These are phyloP conservation scores for Pythium phragmitis DNA, from an alignment of 352 stramenopile species.

Conservation along the genomic window DNA sequence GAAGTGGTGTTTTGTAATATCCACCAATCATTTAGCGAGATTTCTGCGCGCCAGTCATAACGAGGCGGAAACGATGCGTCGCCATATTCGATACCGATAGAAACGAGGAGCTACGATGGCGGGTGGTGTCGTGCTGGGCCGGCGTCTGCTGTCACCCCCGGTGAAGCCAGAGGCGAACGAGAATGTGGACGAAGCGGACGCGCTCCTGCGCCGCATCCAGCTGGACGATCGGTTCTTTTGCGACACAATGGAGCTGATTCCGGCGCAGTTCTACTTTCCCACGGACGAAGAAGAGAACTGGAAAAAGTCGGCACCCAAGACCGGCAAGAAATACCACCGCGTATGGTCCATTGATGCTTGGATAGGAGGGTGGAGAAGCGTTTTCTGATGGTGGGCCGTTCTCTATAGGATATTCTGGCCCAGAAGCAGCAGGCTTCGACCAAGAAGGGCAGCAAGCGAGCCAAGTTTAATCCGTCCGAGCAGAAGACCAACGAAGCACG, in stretches of 20 bases:
- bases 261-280: conserved; percentile 73
- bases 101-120: conserved; percentile 7
- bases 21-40: conserved; percentile 14
- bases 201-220: conserved; percentile 29
- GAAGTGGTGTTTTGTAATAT: not conserved
- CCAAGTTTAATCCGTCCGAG: conserved; percentile 63
- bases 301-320: conserved; percentile 58
- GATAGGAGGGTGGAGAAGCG: not conserved
- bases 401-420: conserved; percentile 49
- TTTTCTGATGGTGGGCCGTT: not conserved
- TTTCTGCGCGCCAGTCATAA: conserved; percentile 28
- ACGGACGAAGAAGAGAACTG: conserved; percentile 78
- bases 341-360: conserved; percentile 21
- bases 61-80: conserved; percentile 8
- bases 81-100: not conserved
- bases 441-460: conserved; percentile 70
- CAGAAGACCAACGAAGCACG: conserved; percentile 67
- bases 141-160: conserved; percentile 44
- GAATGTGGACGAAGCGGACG: conserved; percentile 15
- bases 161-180: not conserved
- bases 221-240: conserved; percentile 73
- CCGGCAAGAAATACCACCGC: conserved; percentile 73
- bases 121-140: conserved; percentile 46
- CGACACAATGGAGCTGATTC: conserved; percentile 72
- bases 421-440: conserved; percentile 49